These are phyloP conservation scores for Cystobasidium tubakii DNA, from an alignment of 768 basidiomycete genomes.

Conservation along the genomic window DNA sequence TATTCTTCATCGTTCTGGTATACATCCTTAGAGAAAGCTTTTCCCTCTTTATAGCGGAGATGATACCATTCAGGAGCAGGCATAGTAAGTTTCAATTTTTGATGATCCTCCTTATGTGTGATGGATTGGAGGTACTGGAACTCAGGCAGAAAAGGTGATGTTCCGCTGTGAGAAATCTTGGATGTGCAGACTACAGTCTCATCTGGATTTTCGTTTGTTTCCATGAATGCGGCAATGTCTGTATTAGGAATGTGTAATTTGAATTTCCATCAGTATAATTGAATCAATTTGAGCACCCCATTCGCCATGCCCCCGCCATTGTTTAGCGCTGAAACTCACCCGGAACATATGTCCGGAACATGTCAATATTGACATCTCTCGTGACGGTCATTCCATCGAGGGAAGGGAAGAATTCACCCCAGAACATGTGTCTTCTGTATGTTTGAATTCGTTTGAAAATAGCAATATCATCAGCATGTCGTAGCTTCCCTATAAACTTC, in stretches of 20 bases:
- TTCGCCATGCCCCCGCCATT: too few relatives aligned
- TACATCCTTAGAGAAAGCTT: slow-evolving; percentile 51
- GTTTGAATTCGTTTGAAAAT: not conserved
- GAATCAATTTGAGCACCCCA: too few relatives aligned
- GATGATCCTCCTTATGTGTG: slow-evolving; percentile 50
- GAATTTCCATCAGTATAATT: too few relatives aligned
- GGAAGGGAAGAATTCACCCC: slow-evolving; percentile 6
- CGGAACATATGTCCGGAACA: slow-evolving; percentile 4
- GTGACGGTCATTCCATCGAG: not conserved
- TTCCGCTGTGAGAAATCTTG: not conserved
- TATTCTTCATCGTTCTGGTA: slow-evolving; percentile 62
- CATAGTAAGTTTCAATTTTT: slow-evolving; percentile 64
- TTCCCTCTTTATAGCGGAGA: slow-evolving; percentile 42
- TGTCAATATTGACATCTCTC: not conserved
- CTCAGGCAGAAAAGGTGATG: slow-evolving; percentile 37
- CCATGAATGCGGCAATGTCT: slow-evolving; percentile 3
- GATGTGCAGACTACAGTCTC: not conserved
- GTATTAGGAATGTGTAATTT: too few relatives aligned
- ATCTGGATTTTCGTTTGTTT: slow-evolving; percentile 6
- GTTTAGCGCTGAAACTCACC: not conserved
- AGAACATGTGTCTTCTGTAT: slow-evolving; percentile 8
- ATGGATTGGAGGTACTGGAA: slow-evolving; percentile 39
- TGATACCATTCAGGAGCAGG: slow-evolving; percentile 57
- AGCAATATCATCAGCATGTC: not conserved
- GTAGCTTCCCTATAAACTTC: too few relatives aligned